Evolutionary conservation across 1,284 basidiomycete genomes (phyloP), one percentile per base, ranked within the genome.

Genomic region (Naganishia sp.): DNA sequence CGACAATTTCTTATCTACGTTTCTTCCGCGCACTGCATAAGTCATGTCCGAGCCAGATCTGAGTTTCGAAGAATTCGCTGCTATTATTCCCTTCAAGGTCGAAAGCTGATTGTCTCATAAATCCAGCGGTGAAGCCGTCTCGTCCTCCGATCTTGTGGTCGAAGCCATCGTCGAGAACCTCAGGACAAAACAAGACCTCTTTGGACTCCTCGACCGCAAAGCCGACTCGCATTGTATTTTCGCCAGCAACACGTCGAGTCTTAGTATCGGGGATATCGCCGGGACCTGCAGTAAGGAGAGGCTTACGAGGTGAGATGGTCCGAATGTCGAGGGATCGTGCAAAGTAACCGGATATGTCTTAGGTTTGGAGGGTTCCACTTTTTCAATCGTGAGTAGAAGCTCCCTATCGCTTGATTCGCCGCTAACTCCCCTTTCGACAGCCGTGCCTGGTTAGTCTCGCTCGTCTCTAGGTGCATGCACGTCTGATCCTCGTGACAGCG

Each of bases 131-230:
- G 76, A 80, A 63, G 83, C 83, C 5, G 83, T 84, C 41, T 70
- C 80, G 43, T 68, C 78, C 6, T 77, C 82, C 2, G 84, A 85
- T 72, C 75, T 85, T 52, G 84, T 85, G 51, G 79, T 85, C 60
- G 84, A 85, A 74, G 84, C 84, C 13, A 85, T 85, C 68, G 83
- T 85, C 68, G 84, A 85, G 72, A 82, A 82, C 69, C 73, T 85
- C 63, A 79, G 82, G 70, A 80, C 83, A 69, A 85, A 85, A 77
- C 80, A 82, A 56, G 82, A 84, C 60, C 76, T 85, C 46, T 85
- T 85, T 68, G 76, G 76, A 17, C 80, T 81, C 71, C 74, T 85
- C 39, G 84, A 85, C 72, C 69, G 67, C 42, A 78, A 82, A 67
- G 83, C 84, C 13, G 71, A 68, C 42, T 66, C 72, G 49, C 69